Evolutionary conservation across 441 rosid genomes (phyloP), one percentile per base, ranked within the genome.

Genomic region (California macrophylla): DNA sequence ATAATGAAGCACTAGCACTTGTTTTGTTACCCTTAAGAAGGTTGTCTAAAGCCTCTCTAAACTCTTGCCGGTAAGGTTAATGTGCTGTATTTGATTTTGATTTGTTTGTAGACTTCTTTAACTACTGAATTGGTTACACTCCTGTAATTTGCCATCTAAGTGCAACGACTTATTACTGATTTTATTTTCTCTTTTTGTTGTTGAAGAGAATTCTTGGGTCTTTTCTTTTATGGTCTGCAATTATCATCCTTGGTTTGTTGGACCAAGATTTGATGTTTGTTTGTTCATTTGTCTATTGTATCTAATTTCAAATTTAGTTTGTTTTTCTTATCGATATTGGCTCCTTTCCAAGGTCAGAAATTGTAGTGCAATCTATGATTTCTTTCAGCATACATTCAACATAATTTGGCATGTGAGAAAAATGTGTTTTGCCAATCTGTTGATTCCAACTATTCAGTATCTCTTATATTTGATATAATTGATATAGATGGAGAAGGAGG

Each of bases 11-110:
- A 64, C 73, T 94, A 64, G 71, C 82, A 60, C 68, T 81, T 74
- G 56, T 92, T 76, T 72, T 94, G 77, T 77, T 85, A 24, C 97
- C 94, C 61, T 75, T 94, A 68, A 89, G 83, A 84, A 84, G 72
- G 77, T 89, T 88, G 92, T 85, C 92, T 34, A 85, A 87, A 82
- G 89, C 84, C 66, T 81, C 78, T 64, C 86, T 77, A 68, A 71
- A 74, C 68, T 75, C 78, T 79, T 77, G 82, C 80, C 83, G 97
- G 98, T 93, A 75, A 77, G 74, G 30, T 56, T 75, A 21, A 26
- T 52, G 47, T 32, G 18, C 52, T 15, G 16, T 29, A 16, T 54
- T 42, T 29, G 62, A 24, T 13, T 69, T 34, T 69, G 36, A 60
- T 18, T 25, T 56, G 47, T 25, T 67, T 45, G 42, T 20, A 12